phyloP scores from a whole-genome alignment of 2,329 filamentous ascomycete species.

The Penicillium sp. region DNA sequence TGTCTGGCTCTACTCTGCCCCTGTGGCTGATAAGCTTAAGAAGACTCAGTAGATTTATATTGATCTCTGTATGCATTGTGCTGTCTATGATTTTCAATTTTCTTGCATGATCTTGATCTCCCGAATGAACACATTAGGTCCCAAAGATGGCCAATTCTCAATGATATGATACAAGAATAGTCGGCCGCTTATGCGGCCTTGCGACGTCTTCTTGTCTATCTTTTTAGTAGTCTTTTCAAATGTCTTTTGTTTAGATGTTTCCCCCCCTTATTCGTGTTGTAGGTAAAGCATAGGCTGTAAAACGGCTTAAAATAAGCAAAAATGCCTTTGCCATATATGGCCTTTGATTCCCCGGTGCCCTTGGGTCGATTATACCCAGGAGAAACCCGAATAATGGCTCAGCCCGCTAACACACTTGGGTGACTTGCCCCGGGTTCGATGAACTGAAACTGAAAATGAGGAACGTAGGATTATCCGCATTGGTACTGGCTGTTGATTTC shows the following conservation, averaged over 20 bases:
- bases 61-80: slow-evolving; percentile 22
- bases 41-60: slow-evolving; percentile 44
- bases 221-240: background rate
- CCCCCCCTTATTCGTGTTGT: background rate
- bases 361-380: background rate
- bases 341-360: background rate
- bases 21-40: slow-evolving; percentile 45
- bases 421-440: background rate
- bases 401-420: background rate
- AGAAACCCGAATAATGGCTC: background rate
- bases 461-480: background rate
- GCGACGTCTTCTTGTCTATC: background rate
- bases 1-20: slow-evolving; percentile 79
- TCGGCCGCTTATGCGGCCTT: background rate
- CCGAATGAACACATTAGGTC: background rate
- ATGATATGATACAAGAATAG: background rate
- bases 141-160: background rate
- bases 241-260: background rate
- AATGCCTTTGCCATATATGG: background rate
- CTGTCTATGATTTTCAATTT: slow-evolving; percentile 23
- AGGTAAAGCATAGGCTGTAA: background rate
- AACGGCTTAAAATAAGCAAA: background rate
- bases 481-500: background rate
- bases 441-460: background rate
- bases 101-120: slow-evolving; percentile 18